Evolutionary conservation across 805 yeast genomes (phyloP).

Genomic region (Kregervanrija fluxuum): DNA sequence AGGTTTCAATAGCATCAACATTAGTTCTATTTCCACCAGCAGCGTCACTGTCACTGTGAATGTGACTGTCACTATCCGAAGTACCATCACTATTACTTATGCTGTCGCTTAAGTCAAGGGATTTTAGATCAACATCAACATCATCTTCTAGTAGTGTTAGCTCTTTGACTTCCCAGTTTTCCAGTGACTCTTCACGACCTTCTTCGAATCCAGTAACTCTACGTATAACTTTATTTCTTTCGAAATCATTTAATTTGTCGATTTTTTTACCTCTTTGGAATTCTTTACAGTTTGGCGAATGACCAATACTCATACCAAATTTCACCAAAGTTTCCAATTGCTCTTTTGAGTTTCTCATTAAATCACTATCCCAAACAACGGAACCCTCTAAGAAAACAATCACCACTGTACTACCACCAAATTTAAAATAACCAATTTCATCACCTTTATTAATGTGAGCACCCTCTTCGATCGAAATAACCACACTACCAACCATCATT

Average conservation of each 20-base stretch:
- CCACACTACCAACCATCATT: conserved; percentile 96
- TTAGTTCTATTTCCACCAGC: background rate
- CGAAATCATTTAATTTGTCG: conserved; percentile 4
- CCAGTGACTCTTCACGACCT: conserved; percentile 5
- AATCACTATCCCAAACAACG: conserved; percentile 66
- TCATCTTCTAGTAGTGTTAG: conserved; percentile 10
- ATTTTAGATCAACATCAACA: no score
- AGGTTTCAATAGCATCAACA: background rate
- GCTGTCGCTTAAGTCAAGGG: no score
- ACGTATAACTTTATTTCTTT: conserved; percentile 7
- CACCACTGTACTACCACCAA: conserved; percentile 89
- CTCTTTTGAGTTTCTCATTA: conserved; percentile 56
- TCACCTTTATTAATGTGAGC: conserved; percentile 58
- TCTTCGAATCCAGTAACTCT: conserved; percentile 13
- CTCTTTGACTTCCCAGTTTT: conserved; percentile 25
- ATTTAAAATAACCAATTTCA: conserved; percentile 90
- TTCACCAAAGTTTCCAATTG: conserved; percentile 76
- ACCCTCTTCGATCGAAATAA: conserved; percentile 60
- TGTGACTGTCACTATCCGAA: no score
- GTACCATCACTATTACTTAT: no score
- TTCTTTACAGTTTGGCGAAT: conserved; percentile 44
- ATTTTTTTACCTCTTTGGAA: conserved; percentile 30
- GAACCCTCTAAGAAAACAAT: conserved; percentile 47
- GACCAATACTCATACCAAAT: conserved; percentile 93
- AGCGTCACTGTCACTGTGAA: background rate